Percentiles rank a stretch among this genome's conserved stretches.
Evolutionary conservation across 108 stramenopile species (phyloP).

Genomic region (Nannochloropsis gaditana): DNA sequence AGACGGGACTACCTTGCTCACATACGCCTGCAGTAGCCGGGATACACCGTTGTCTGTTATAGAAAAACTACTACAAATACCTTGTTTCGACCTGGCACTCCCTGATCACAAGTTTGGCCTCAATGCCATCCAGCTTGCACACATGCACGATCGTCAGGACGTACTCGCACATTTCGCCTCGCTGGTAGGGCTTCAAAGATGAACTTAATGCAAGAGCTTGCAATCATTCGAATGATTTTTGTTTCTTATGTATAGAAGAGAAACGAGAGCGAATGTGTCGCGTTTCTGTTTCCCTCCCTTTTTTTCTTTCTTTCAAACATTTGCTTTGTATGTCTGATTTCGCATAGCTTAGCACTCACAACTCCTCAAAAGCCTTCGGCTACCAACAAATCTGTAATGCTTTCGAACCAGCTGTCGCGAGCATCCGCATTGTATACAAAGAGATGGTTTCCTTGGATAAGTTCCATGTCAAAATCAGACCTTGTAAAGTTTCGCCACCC

Average conservation of each 20-base stretch:
- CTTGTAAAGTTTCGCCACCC: neutral
- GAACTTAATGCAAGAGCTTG: too few species aligned
- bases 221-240: too few species aligned
- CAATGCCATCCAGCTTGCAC: slow-evolving; percentile 4
- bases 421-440: neutral
- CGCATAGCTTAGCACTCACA: neutral
- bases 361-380: neutral
- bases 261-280: too few species aligned
- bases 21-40: neutral
- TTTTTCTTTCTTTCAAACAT: too few species aligned
- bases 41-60: neutral
- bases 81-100: neutral
- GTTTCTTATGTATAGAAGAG: too few species aligned
- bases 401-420: neutral
- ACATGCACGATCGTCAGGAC: neutral
- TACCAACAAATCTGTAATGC: neutral
- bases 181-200: neutral
- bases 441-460: neutral
- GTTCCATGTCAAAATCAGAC: neutral
- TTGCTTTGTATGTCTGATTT: neutral
- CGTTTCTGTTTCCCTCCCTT: too few species aligned
- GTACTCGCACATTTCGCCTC: neutral
- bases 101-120: neutral
- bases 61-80: neutral
- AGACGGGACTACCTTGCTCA: neutral